phyloP scores from a whole-genome alignment of 441 rosid genomes.

The Kokia cookei region DNA sequence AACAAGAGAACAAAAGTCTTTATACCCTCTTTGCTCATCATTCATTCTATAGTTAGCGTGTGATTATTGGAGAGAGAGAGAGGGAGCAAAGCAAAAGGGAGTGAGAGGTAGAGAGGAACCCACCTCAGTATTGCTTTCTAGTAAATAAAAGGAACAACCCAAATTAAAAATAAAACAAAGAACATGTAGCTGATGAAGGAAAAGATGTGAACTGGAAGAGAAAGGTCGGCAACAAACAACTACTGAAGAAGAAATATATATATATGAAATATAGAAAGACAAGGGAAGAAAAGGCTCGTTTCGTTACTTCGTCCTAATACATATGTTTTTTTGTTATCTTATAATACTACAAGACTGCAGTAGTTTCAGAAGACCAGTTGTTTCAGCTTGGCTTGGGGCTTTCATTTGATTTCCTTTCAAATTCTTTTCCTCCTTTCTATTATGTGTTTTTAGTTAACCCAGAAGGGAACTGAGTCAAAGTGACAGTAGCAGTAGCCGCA shows the following conservation, averaged over 20 bases:
- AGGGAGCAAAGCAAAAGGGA: not conserved
- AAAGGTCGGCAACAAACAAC: slow-evolving; percentile 6
- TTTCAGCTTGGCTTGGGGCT: not conserved
- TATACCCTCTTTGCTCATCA: not conserved
- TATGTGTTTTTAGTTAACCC: not conserved
- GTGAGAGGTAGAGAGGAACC: slow-evolving; percentile 23
- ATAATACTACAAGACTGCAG: not conserved
- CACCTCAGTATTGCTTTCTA: slow-evolving; percentile 29
- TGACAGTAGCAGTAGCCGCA: slow-evolving; percentile 27
- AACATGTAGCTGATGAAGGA: not conserved
- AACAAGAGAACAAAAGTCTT: slow-evolving; percentile 32
- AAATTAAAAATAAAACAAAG: not conserved
- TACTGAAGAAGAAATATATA: not conserved
- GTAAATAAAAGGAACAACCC: slow-evolving; percentile 6
- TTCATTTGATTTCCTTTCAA: not conserved
- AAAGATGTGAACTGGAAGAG: not conserved
- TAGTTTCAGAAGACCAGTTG: not conserved
- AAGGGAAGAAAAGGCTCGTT: not conserved
- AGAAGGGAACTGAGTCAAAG: slow-evolving; percentile 24
- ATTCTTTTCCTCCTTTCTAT: not conserved
- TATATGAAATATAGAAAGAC: not conserved
- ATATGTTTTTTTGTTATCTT: not conserved
- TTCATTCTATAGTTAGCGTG: not conserved
- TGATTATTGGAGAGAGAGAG: slow-evolving; percentile 22
- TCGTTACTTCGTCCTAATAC: not conserved